Evolutionary conservation across 805 yeast genomes (phyloP).

Genomic region (Millerozyma miso): DNA sequence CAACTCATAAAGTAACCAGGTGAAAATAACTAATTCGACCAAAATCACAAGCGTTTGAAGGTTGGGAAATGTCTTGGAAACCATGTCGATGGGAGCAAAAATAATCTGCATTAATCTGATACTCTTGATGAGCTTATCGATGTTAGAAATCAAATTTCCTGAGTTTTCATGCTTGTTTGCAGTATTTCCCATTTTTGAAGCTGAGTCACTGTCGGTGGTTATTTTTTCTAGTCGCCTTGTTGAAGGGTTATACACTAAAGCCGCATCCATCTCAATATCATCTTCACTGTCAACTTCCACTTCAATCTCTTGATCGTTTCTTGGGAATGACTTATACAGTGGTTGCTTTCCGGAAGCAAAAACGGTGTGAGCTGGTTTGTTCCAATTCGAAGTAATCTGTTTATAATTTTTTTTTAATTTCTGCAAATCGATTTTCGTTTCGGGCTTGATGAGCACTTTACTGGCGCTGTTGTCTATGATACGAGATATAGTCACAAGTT

Average conservation of each 20-base stretch:
- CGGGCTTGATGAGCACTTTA: slow-evolving; percentile 5
- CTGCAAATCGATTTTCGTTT: slow-evolving; percentile 4
- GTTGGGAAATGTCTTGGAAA: slow-evolving; percentile 33
- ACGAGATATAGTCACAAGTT: background rate
- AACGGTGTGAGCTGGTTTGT: slow-evolving; percentile 19
- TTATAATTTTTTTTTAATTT: slow-evolving; percentile 17
- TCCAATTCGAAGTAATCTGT: slow-evolving; percentile 28
- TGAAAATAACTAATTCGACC: slow-evolving; percentile 32
- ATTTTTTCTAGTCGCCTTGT: slow-evolving; percentile 28
- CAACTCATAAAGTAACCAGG: slow-evolving; percentile 40
- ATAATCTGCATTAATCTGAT: slow-evolving; percentile 32
- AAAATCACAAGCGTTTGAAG: slow-evolving; percentile 38
- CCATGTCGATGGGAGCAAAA: slow-evolving; percentile 38
- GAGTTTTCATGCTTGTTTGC: slow-evolving; percentile 5
- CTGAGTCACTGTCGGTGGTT: background rate
- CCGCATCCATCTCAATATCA: slow-evolving; percentile 20
- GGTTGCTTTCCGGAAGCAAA: slow-evolving; percentile 8
- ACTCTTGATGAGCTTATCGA: slow-evolving; percentile 30
- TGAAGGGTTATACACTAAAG: slow-evolving; percentile 27
- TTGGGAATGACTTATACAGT: background rate
- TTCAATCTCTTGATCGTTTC: slow-evolving; percentile 17
- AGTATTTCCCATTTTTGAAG: slow-evolving; percentile 7
- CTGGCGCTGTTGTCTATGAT: slow-evolving; percentile 1
- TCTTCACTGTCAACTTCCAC: slow-evolving; percentile 26
- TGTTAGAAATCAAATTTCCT: slow-evolving; percentile 20